Evolutionary conservation across 352 stramenopile genomes (phyloP).

Genomic region (Phytophthora constricta): DNA sequence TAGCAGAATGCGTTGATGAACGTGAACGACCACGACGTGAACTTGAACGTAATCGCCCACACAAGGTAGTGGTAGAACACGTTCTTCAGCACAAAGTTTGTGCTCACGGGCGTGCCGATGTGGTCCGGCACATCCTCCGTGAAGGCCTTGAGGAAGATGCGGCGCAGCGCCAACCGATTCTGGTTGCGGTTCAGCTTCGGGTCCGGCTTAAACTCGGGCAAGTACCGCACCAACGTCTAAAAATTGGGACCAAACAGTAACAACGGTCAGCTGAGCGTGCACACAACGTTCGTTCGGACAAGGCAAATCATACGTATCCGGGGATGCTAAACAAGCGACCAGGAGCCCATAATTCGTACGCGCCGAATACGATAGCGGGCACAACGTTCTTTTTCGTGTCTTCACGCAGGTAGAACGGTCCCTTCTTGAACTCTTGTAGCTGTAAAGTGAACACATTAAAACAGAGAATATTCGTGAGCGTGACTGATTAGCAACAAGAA

Average conservation of each 20-base stretch:
- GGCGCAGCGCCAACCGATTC: constrained; percentile 81
- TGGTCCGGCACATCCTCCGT: constrained; percentile 75
- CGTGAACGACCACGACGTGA: constrained; percentile 51
- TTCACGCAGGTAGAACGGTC: constrained; percentile 84
- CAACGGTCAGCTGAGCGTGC: constrained; percentile 26
- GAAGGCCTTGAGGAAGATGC: constrained; percentile 80
- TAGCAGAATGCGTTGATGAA: constrained; percentile 50
- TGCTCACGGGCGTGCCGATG: constrained; percentile 55
- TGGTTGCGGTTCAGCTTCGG: constrained; percentile 77
- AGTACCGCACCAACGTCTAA: constrained; percentile 74
- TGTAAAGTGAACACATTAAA: constrained; percentile 26
- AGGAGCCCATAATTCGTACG: constrained; percentile 84
- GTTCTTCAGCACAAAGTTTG: constrained; percentile 69
- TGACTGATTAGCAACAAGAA: not conserved
- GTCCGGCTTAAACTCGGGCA: constrained; percentile 75
- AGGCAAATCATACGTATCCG: constrained; percentile 53
- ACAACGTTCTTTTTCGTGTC: constrained; percentile 87
- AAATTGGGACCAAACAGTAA: not conserved
- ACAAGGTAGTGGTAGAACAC: constrained; percentile 69
- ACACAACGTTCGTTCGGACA: not conserved
- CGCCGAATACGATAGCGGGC: constrained; percentile 78
- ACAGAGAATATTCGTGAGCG: constrained; percentile 2
- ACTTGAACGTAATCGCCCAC: constrained; percentile 76
- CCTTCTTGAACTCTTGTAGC: constrained; percentile 90
- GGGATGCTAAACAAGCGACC: constrained; percentile 76